Conservation (phyloP, 805 yeast species). For the Nakazawaea peltata region DNA sequence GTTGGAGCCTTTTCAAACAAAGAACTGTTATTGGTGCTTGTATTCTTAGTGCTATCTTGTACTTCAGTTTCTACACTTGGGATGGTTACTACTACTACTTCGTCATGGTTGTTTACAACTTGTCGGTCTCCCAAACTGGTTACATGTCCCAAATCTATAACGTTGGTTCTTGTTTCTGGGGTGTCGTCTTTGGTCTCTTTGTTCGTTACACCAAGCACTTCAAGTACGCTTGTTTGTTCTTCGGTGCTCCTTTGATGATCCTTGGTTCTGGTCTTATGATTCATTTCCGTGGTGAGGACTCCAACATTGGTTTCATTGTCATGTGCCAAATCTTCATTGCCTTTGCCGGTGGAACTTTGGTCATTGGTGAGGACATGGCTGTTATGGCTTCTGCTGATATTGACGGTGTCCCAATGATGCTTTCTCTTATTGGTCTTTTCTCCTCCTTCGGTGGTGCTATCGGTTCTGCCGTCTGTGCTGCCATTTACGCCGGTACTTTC, state of each 20-base stretch:
- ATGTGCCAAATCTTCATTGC: slow-evolving; percentile 27
- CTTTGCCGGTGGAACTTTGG: slow-evolving; percentile 30
- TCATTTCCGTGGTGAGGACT: slow-evolving; percentile 16
- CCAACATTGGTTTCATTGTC: slow-evolving; percentile 16
- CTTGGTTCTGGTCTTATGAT: slow-evolving; percentile 19
- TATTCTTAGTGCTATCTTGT: slow-evolving; percentile 11
- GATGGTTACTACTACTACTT: slow-evolving; percentile 16
- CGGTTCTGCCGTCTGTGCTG: slow-evolving; percentile 31
- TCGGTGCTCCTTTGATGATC: slow-evolving; percentile 16
- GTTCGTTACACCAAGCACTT: slow-evolving; percentile 15
- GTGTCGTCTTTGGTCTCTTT: slow-evolving; percentile 15
- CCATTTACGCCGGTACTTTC: slow-evolving; percentile 26
- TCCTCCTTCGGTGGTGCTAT: slow-evolving; percentile 29
- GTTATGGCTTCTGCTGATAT: slow-evolving; percentile 30
- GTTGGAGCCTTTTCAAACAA: slow-evolving; percentile 17
- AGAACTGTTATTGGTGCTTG: slow-evolving; percentile 21
- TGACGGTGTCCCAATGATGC: slow-evolving; percentile 31
- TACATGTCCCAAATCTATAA: slow-evolving; percentile 18
- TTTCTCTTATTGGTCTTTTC: slow-evolving; percentile 26
- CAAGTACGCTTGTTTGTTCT: slow-evolving; percentile 16
- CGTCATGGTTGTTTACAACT: slow-evolving; percentile 16
- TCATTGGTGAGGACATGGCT: slow-evolving; percentile 23
- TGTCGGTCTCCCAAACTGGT: slow-evolving; percentile 15
- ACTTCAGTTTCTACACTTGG: slow-evolving; percentile 19
- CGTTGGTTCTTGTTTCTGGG: slow-evolving; percentile 18